Percentiles rank a stretch among this genome's conserved stretches.
Conservation (phyloP, 805 yeast species). For the Suhomyces emberorum region DNA sequence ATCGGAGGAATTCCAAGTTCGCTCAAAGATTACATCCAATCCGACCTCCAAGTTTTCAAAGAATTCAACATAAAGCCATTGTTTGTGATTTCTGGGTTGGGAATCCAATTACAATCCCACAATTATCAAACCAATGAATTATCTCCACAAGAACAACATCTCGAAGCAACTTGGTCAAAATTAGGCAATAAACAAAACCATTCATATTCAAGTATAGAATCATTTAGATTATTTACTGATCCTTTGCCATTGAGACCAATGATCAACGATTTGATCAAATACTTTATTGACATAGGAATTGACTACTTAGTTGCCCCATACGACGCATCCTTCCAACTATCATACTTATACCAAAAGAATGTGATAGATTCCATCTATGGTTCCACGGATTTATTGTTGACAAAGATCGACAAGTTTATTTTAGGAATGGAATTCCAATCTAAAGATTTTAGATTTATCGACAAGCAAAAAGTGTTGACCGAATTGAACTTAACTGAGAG, state of each 20-base stretch:
- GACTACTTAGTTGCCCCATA: constrained; percentile 81
- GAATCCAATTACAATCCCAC: constrained; percentile 35
- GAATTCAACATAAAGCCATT: constrained; percentile 70
- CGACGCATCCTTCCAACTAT: constrained; percentile 74
- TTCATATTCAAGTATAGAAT: constrained; percentile 30
- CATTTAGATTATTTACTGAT: constrained; percentile 52
- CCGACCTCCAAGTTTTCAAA: constrained; percentile 60
- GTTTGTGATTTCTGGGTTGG: constrained; percentile 73
- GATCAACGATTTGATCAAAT: constrained; percentile 52
- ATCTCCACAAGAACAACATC: constrained; percentile 38
- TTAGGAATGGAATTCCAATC: constrained; percentile 64
- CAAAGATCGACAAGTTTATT: constrained; percentile 65
- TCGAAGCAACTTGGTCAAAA: constrained; percentile 39
- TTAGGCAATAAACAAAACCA: constrained; percentile 25
- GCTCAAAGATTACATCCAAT: constrained; percentile 50
- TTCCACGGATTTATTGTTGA: constrained; percentile 73
- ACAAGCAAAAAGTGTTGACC: constrained; percentile 51
- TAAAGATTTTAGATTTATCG: constrained; percentile 65
- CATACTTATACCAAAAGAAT: constrained; percentile 57
- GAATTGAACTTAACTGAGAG: constrained; percentile 61
- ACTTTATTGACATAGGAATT: constrained; percentile 52
- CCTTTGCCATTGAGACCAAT: constrained; percentile 50
- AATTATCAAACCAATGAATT: constrained; percentile 35
- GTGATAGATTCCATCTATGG: constrained; percentile 77
- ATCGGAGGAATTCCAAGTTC: constrained; percentile 79